Evolutionary conservation across 2,329 filamentous ascomycete genomes (phyloP), one percentile per base, ranked within the genome.

Genomic region (Exophiala viscosa): DNA sequence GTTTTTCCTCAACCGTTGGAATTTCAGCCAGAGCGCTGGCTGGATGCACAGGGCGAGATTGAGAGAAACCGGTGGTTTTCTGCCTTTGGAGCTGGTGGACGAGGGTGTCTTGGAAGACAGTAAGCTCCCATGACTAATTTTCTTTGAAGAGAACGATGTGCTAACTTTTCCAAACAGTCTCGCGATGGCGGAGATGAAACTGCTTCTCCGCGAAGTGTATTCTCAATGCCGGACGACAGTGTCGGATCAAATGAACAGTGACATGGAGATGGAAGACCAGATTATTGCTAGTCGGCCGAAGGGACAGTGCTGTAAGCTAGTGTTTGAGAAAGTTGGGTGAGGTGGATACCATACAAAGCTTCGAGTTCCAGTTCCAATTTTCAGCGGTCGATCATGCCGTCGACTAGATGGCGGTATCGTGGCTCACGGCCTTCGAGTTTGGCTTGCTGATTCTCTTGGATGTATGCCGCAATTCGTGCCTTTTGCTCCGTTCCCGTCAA

Each of bases 111-210:
- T 7, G 58, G 58, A 15, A 55, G 45, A 35, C 77, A 87, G 84
- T 87, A 70, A 71, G 83, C n/a, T n/a, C n/a, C n/a, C 79, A 6
- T 10, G 20, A 35, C 0, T 5, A 28, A 45, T 45, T 33, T 23
- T 14, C 28, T 3, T 36, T 33, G 2, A 15, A 33, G 8, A 23
- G 32, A 15, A 28, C 11, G 10, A 15, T n/a, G 10, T 5, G 47
- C 57, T 58, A 17, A 59, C 13, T n/a, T 5, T 33, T 40, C 14
- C 7, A 3, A 10, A 33, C 52, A 81, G 77, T 59, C 74, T 87
- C 50, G 84, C 84, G 0, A 71, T 85, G 45, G 78, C 78, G 13
- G 84, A 87, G 67, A 87, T 88, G 84, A 87, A 85, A 68, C 77
- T 76, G 1, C 64, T 87, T 17, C 71, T 87, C 9, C 73, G 74